Conservation (phyloP, 768 basidiomycete species). For the Agrocybe praecox region DNA sequence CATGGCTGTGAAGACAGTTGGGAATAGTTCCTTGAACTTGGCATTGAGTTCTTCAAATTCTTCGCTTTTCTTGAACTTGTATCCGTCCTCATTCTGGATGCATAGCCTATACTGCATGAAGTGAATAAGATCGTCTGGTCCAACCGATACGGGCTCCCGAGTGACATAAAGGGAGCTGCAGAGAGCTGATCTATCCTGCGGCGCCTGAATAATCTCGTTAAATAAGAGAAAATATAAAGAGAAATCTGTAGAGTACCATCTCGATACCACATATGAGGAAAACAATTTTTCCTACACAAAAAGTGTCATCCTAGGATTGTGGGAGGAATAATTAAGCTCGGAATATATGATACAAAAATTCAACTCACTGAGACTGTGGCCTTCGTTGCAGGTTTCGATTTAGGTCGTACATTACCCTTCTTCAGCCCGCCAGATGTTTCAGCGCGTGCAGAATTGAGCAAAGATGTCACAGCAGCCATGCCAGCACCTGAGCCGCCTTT, state of each 20-base stretch:
- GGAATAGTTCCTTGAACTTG: background rate
- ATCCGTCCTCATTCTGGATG: background rate
- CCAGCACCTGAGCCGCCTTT: background rate
- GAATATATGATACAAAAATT: too few relatives aligned
- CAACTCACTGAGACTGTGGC: too few relatives aligned
- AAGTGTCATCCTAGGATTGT: background rate
- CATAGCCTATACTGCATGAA: background rate
- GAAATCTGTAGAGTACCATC: too few relatives aligned
- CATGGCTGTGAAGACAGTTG: background rate
- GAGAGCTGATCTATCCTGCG: too few relatives aligned
- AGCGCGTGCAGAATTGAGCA: background rate
- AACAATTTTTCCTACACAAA: background rate
- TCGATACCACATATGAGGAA: background rate
- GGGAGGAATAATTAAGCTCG: too few relatives aligned
- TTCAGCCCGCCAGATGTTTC: background rate
- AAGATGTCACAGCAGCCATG: background rate
- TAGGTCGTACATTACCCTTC: background rate
- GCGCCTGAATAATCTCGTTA: too few relatives aligned
- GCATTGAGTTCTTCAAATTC: background rate
- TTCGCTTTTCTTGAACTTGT: background rate
- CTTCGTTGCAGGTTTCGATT: too few relatives aligned
- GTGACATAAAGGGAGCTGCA: background rate
- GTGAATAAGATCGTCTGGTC: background rate
- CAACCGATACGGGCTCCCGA: background rate
- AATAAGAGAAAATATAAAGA: too few relatives aligned